Evolutionary conservation across 2,329 filamentous ascomycete genomes (phyloP).

Genomic region (Corynespora cassiicola): DNA sequence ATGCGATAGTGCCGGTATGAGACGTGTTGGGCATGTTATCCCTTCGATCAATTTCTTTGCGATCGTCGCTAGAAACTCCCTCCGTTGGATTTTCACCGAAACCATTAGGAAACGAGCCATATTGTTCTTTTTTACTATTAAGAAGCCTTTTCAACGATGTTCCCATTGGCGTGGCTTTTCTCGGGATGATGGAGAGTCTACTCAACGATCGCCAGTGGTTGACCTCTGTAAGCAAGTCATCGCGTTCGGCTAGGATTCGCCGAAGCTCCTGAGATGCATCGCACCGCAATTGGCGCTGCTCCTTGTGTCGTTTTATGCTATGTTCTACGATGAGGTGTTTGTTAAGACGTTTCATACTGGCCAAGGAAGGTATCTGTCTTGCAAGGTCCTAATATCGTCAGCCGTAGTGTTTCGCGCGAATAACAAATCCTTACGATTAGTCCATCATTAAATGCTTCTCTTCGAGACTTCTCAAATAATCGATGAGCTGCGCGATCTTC

Average conservation of each 20-base stretch:
- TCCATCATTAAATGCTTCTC: constrained; percentile 27
- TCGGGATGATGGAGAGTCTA: constrained; percentile 4
- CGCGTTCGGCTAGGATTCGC: constrained; percentile 18
- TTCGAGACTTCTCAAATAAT: constrained; percentile 25
- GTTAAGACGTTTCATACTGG: constrained; percentile 20
- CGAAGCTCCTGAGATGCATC: constrained; percentile 15
- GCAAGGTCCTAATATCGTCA: constrained; percentile 21
- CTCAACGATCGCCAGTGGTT: constrained; percentile 18
- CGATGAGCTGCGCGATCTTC: constrained; percentile 28
- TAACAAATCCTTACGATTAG: constrained; percentile 19
- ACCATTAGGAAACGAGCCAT: constrained; percentile 24
- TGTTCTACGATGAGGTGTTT: constrained; percentile 28
- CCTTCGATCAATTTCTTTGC: too few relatives aligned
- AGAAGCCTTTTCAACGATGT: constrained; percentile 10
- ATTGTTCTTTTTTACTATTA: constrained; percentile 18
- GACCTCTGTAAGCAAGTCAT: constrained; percentile 20
- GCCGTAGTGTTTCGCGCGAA: neutral
- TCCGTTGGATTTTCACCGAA: constrained; percentile 22
- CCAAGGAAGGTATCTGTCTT: constrained; percentile 21
- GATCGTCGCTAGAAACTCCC: constrained; percentile 15
- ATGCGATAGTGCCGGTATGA: too few relatives aligned
- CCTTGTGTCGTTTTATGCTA: constrained; percentile 20
- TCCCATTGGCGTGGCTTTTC: constrained; percentile 9
- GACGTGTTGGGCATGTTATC: too few relatives aligned
- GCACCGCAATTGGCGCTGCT: constrained; percentile 15